These are phyloP conservation scores for Gamarada debralockiae DNA, from an alignment of 495 filamentous ascomycete genomes.

Conservation along the genomic window DNA sequence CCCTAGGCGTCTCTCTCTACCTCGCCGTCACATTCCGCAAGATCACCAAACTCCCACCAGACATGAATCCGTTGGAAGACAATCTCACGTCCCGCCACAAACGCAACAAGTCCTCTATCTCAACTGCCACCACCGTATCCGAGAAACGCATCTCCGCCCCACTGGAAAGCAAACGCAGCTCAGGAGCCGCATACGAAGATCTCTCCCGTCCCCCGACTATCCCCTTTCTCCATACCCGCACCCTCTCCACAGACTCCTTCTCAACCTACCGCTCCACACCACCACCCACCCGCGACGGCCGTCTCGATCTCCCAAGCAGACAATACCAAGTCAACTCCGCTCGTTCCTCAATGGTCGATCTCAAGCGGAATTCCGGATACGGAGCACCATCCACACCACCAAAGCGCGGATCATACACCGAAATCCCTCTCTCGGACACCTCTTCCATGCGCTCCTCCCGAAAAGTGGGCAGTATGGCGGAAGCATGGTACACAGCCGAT, in stretches of 20 bases:
- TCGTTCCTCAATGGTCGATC: constrained; percentile 38
- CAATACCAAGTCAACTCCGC: constrained; percentile 43
- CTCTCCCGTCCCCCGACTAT: constrained; percentile 56
- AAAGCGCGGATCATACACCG: constrained; percentile 30
- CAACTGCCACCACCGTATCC: constrained; percentile 40
- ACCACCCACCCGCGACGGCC: constrained; percentile 39
- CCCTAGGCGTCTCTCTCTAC: constrained; percentile 64
- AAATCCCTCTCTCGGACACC: constrained; percentile 22
- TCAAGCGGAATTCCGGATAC: constrained; percentile 38
- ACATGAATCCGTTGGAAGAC: constrained; percentile 88
- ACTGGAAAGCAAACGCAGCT: constrained; percentile 40
- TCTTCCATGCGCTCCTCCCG: constrained; percentile 8
- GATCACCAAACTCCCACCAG: constrained; percentile 75
- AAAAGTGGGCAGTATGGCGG: constrained; percentile 31
- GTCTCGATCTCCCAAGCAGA: constrained; percentile 43
- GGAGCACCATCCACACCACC: constrained; percentile 24
- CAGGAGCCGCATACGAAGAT: constrained; percentile 48
- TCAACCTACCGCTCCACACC: constrained; percentile 39
- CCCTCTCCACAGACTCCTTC: constrained; percentile 49
- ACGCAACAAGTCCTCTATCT: constrained; percentile 68
- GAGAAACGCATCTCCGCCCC: constrained; percentile 48
- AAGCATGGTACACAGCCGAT: constrained; percentile 54
- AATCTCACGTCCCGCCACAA: constrained; percentile 75
- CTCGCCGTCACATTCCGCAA: constrained; percentile 73
- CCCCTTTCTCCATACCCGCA: constrained; percentile 73